Evolutionary conservation across 2,329 filamentous ascomycete species (phyloP).

Genomic region (Coleophoma crateriformis): DNA sequence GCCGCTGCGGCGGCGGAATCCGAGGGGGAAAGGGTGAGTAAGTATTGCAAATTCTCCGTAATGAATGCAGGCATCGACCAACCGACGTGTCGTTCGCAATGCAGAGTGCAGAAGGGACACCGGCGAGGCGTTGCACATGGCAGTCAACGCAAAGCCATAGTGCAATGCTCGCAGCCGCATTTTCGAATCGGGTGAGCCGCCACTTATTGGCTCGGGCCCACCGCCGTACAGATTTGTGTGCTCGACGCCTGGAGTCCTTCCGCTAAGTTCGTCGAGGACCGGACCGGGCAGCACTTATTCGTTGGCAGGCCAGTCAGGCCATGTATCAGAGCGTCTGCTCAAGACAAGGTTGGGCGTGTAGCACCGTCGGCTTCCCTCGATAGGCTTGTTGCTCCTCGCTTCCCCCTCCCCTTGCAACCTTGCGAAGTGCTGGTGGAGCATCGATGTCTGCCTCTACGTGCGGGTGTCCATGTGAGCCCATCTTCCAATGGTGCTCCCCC

Average conservation of each 20-base stretch:
- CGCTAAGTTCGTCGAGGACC: not conserved
- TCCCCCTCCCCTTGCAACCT: constrained; percentile 11
- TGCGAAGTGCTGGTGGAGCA: too few species aligned
- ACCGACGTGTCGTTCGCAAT: not conserved
- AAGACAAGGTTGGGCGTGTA: not conserved
- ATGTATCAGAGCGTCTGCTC: constrained; percentile 8
- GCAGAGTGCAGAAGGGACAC: constrained; percentile 1
- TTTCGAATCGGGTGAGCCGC: constrained; percentile 18
- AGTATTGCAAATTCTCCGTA: too few species aligned
- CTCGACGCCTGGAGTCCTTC: constrained; percentile 3
- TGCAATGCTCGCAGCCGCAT: constrained; percentile 20
- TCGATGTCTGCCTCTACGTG: constrained; percentile 6
- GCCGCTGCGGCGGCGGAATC: not conserved
- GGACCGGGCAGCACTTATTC: constrained; percentile 1
- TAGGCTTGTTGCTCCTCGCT: constrained; percentile 4
- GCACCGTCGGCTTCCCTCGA: constrained; percentile 9
- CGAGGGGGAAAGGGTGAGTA: too few species aligned
- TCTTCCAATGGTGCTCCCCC: constrained; percentile 11
- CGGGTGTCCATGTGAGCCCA: constrained; percentile 19
- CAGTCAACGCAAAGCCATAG: constrained; percentile 3
- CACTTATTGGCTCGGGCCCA: constrained; percentile 12
- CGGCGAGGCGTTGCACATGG: constrained; percentile 12
- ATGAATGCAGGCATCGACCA: not conserved
- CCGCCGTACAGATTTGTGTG: constrained; percentile 9
- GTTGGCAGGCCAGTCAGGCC: not conserved